A percentile compares a stretch with the other conserved stretches of the same genome.
These are phyloP conservation scores for Niveomyces coronatus DNA, from an alignment of 2,329 filamentous ascomycete genomes.

Conservation along the genomic window DNA sequence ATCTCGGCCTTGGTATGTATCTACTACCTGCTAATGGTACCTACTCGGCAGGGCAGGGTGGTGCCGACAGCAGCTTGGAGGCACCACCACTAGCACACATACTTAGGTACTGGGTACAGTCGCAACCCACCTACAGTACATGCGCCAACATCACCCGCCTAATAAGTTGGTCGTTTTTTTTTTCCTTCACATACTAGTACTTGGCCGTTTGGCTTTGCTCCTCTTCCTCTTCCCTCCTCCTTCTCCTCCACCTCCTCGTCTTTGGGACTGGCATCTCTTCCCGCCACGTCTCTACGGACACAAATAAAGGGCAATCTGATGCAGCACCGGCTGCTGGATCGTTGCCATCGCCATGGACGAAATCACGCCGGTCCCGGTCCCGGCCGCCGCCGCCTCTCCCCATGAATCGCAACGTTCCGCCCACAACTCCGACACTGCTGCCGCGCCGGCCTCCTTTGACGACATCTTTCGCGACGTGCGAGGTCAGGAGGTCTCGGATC, in stretches of 20 bases:
- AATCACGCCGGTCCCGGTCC: constrained; percentile 15
- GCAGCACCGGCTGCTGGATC: constrained; percentile 10
- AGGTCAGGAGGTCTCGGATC: constrained; percentile 17
- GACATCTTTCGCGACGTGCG: constrained; percentile 16
- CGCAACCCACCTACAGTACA: no score
- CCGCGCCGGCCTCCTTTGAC: constrained; percentile 2
- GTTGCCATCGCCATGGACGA: constrained; percentile 19
- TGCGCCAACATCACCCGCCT: no score
- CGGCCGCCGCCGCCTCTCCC: neutral
- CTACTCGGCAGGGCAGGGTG: no score
- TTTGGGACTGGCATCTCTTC: neutral
- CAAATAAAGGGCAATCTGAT: constrained; percentile 9
- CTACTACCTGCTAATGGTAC: no score
- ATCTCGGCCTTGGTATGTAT: no score
- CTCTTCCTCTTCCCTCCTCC: neutral
- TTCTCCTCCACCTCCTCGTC: neutral
- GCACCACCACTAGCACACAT: no score
- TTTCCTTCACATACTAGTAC: no score
- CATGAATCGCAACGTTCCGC: constrained; percentile 3
- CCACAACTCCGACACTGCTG: neutral
- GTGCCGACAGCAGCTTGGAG: no score
- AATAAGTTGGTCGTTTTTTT: no score
- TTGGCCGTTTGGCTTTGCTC: no score
- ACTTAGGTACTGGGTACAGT: no score
- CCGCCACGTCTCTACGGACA: no score